Base-by-base conservation (phyloP, 768 basidiomycete species). In the Auriculariales sp. region DNA sequence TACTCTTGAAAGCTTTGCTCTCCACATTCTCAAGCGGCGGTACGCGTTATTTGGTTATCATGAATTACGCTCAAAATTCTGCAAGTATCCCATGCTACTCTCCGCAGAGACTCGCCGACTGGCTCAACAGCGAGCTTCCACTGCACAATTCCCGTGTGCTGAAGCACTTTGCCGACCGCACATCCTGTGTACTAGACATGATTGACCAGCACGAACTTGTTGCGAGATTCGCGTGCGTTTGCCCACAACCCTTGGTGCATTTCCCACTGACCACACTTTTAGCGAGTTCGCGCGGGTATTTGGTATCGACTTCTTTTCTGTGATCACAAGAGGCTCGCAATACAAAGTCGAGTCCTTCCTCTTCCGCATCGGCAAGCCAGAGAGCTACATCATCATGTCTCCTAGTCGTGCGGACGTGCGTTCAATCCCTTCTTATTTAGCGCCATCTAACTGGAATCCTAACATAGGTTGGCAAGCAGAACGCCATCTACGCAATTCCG, bases 261-360 rank as follows among this genome's bases (percentile, higher is more conserved):
- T n/a, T n/a, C n/a, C n/a, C n/a, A n/a, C n/a, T n/a, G n/a, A n/a
- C n/a, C n/a, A n/a, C n/a, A n/a, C n/a, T n/a, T n/a, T n/a, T 58
- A 98, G 94, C 12, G 95, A 99, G 63, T 97, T 97, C 58, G 93
- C 95, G 33, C 80, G 95, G 9, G 89, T 98, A 4, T 98, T 95
- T 55, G 94, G 95, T 1, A 83, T 99, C 36, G 95, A 99, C 64
- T 98, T 97, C 62, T 88, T 83, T 60, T 95, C 92, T 3, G 93
- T 97, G 28, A 77, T 95, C 54, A 91, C 79, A 53, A 79, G 95
- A 28, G 95, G 95, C 0, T 95, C 92, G 1, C 95, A 99, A 59
- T 98, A 91, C 71, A 99, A 98, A 66, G 95, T 98, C 25, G 95
- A 99, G 67, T 92, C 92, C 0, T 94, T 99, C 68, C 83, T 99